Conservation (phyloP, 2,329 filamentous ascomycete species). For the Alternaria ethzedia region DNA sequence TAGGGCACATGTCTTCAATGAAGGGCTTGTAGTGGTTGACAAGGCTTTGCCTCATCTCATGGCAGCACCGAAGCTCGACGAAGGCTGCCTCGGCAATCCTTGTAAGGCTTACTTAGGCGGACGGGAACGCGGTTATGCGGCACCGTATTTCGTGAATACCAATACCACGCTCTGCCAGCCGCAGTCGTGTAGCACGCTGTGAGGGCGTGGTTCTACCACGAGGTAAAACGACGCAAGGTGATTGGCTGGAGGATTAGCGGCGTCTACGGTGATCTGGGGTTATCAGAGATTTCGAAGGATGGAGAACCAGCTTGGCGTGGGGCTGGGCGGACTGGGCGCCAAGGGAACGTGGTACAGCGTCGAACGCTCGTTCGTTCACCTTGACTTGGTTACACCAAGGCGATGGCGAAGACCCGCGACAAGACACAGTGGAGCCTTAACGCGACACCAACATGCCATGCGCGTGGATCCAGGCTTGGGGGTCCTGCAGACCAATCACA, state of each 20-base stretch:
- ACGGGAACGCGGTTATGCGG: conserved; percentile 3
- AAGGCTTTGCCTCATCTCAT: neutral
- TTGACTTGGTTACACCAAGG: neutral
- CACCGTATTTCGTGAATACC: neutral
- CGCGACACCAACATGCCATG: neutral
- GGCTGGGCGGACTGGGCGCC: conserved; percentile 7
- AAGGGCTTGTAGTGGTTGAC: neutral
- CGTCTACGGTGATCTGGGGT: neutral
- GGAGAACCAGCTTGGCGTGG: neutral
- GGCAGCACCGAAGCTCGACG: conserved; percentile 1
- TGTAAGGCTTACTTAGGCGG: neutral
- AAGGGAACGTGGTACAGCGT: conserved; percentile 2
- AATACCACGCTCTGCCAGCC: neutral
- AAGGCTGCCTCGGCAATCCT: conserved; percentile 3
- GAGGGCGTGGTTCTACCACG: neutral
- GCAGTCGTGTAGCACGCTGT: neutral
- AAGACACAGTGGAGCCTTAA: neutral
- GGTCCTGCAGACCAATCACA: neutral
- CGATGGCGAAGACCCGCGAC: neutral
- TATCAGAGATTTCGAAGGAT: conserved; percentile 9
- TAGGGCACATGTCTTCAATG: neutral
- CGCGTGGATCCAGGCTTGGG: neutral
- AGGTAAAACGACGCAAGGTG: neutral
- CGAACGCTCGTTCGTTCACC: conserved; percentile 2
- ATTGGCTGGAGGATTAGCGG: neutral